These are phyloP conservation scores for Annona cherimola DNA, from an alignment of 164 flowering plant species.

Conservation along the genomic window DNA sequence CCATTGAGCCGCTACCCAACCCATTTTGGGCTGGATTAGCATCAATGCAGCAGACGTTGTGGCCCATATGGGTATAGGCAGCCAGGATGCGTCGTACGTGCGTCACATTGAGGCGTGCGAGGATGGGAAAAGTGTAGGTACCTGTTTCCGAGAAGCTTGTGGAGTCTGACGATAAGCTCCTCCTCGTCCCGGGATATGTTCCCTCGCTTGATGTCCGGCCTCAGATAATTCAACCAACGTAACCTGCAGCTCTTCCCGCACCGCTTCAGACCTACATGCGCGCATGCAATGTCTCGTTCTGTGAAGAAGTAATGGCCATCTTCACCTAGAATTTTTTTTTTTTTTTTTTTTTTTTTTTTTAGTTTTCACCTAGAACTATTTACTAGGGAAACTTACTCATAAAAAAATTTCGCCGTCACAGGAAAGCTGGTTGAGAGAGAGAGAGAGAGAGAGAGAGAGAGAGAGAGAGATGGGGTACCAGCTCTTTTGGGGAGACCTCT, in stretches of 20 bases:
- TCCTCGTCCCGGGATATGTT: constrained; percentile 31
- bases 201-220: constrained; percentile 33
- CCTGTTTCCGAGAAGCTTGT: constrained; percentile 33
- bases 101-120: no score
- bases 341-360: no score
- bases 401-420: neutral
- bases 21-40: no score
- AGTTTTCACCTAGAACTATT: neutral
- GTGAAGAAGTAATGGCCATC: no score
- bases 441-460: constrained; percentile 1
- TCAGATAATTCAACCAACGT: constrained; percentile 31
- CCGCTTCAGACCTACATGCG: constrained; percentile 25
- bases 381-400: neutral
- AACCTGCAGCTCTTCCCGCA: constrained; percentile 34
- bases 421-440: no score
- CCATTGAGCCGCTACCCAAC: no score
- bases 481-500: constrained; percentile 30
- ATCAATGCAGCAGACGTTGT: no score
- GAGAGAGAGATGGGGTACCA: constrained; percentile 11
- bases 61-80: no score
- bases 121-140: no score
- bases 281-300: neutral
- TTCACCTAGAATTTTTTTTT: no score
- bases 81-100: no score
- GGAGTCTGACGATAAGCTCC: constrained; percentile 30